Base-by-base conservation (phyloP, 352 stramenopile species). In the Aphanomyces astaci region DNA sequence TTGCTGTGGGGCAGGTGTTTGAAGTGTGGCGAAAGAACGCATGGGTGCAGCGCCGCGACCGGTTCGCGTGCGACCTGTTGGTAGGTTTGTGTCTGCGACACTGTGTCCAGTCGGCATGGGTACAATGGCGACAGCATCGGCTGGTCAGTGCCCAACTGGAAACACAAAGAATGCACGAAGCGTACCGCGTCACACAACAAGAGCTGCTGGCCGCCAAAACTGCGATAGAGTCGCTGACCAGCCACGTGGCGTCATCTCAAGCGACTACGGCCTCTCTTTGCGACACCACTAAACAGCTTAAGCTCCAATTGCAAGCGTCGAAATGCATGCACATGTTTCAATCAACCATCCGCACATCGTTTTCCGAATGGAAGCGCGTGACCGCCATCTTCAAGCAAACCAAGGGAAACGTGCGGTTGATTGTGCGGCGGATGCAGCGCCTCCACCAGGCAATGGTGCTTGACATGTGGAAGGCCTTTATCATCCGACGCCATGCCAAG, bases 21-120 rank as follows among this genome's bases (percentile, higher is more conserved):
- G 43, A 57, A 43, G 11, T 30, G 46, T 68, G 62, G 62, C 30
- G 43, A 31, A 31, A 68, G 13, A 51, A 68, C 30, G 32, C n/a
- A 28, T 33, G 11, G n/a, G 15, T 7, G 19, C 62, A 40, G 22
- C 19, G 33, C 3, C n/a, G 22, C 10, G 39, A 49, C 24, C 62
- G 62, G 2, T 1, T 2, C 2, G 39, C 39, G 11, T 10, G 19
- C 40, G 22, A 25, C 9, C 40, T 15, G 7, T 0, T 68, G 4
- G 10, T 11, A 4, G 15, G 0, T 30, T 4, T 43, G 40, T n/a
- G 56, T 22, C 22, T 39, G 13, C 4, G 2, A 11, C 62, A 68
- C 25, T 22, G 13, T 22, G 15, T 60, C 9, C 3, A 4, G 2
- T 40, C 43, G 30, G n/a, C 31, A 1, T 68, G 43, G 40, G 7